Evolutionary conservation across 129 eudicot genomes (phyloP).

Genomic region (Daucus carota): DH1_v3.0 NC_030386.2:39991501-39992000

Average conservation of each 20-base stretch:
- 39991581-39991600: slow-evolving; percentile 48
- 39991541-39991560: not conserved
- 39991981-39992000: slow-evolving; percentile 69
- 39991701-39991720: not conserved
- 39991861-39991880: not conserved
- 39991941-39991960: slow-evolving; percentile 23
- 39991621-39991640: slow-evolving; percentile 88
- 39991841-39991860: slow-evolving; percentile 21
- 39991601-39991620: slow-evolving; percentile 88
- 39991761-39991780: slow-evolving; percentile 27
- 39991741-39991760: slow-evolving; percentile 3
- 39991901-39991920: not conserved
- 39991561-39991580: not conserved
- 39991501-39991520: slow-evolving; percentile 59
- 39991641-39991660: slow-evolving; percentile 92
- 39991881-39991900: not conserved
- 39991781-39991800: slow-evolving; percentile 30
- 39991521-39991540: not conserved
- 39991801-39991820: slow-evolving; percentile 59
- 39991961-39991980: slow-evolving; percentile 95
- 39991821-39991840: slow-evolving; percentile 88
- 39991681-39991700: slow-evolving; percentile 11
- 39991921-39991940: slow-evolving; percentile 1
- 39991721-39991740: not conserved
- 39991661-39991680: slow-evolving; percentile 39